Base-by-base conservation (phyloP, 2,329 filamentous ascomycete genomes). In the Pseudogymnoascus sp. region DNA sequence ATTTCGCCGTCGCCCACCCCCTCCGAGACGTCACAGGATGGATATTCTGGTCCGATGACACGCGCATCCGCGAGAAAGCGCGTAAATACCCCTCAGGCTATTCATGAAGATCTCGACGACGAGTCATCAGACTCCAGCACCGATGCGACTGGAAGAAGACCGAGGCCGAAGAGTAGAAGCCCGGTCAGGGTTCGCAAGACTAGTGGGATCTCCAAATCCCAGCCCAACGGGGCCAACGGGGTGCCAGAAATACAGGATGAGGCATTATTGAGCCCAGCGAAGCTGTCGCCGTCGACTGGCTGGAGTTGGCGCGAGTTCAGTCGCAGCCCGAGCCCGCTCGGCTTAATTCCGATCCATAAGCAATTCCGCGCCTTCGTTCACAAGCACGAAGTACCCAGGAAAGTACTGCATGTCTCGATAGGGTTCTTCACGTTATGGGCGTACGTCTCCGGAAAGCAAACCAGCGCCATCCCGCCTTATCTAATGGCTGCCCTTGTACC, bases 321-420 rank as follows among this genome's bases (percentile, higher is more conserved):
- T 71, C 85, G 95, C 67, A 96, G 91, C 69, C 95, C 95, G 2
- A 96, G 91, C 70, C 95, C 95, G 9, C 82, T 97, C 4, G 95
- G 95, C 8, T 82, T 97, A 60, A 99, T 99, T 66, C 95, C 95
- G 2, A 93, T 99, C 71, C 95, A 99, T 76, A 83, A 90, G 65
- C 89, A 95, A 73, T 99, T 95, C 84, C 85, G 91, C 70, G 89
- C 84, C 28, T 92, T 99, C 73, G 90, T 96, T 67, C 95, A 99
- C 82, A 92, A 91, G 71, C 93, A 99, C 76, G 95, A 99, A 78
- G 93, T 99, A 62, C 95, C 95, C 9, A 88, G 95, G 70, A 99
- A 99, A 76, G 80, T 87, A 42, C 82, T 99, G 38, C 95, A 99
- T 75, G 91, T 97, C 64, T 97, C 93, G 59, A 99, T 99, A 73